Evolutionary conservation across 2,329 filamentous ascomycete genomes (phyloP), one percentile per base, ranked within the genome.

Genomic region (Sarocladium brachiariae): DNA sequence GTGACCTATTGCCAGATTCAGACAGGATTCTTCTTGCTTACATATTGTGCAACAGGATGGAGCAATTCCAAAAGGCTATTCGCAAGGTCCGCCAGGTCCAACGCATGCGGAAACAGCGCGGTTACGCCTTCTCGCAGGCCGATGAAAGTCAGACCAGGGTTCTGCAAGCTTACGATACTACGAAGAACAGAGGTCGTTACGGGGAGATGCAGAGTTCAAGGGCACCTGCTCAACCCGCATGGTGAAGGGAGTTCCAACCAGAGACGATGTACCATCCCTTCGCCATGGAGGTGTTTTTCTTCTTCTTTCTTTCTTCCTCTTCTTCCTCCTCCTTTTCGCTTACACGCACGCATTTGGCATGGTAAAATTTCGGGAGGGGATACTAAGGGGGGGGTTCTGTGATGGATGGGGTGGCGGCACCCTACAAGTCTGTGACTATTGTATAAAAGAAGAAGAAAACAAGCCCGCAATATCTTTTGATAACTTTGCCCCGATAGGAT

Each of bases 51-150:
- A 16, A 2, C 56, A 92, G 88, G 63, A 99, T 99, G 93, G 93
- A 99, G 64, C 93, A 99, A 71, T 99, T 99, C 76, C 93, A 99
- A 72, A 99, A 99, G 71, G 93, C 93, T 19, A 97, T 99, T 63
- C 87, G 93, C 62, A 99, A 99, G 72, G 93, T 99, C 50, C 83
- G 93, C 49, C 93, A 99, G 70, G 93, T 97, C 35, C 93, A 97
- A 72, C 87, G 93, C 56, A 99, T 97, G 93, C 89, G 93, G 65
- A 99, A 99, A 72, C 93, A 99, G 72, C 87, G 93, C 63, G 93
- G 93, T 30, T 99, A 99, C 65, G 93, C 93, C 55, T 99, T 99
- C 70, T 96, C 89, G 59, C 91, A 96, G 70, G 95, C 92, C 52
- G 93, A 99, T 65, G 93, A 99, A 69, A 89, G 86, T 61, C 93